phyloP scores from a whole-genome alignment of 139 green algal species.

The Chlorella sp. region DNA sequence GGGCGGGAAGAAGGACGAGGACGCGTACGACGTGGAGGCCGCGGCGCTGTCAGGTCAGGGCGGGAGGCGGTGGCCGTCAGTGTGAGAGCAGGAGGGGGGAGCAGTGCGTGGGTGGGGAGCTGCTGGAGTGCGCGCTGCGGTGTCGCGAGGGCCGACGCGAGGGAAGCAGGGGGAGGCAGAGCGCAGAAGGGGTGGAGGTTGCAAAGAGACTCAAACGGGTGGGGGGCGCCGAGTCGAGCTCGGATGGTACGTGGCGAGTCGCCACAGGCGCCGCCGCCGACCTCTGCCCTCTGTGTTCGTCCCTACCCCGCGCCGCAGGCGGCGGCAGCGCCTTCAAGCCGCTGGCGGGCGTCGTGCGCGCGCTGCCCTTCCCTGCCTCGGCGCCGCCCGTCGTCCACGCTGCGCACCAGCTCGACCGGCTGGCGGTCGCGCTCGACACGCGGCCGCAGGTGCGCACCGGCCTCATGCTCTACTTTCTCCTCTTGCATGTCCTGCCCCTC shows the following conservation, averaged over 20 bases:
- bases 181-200: background rate
- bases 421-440: constrained; percentile 37
- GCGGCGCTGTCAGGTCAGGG: constrained; percentile 39
- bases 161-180: background rate
- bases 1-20: constrained; percentile 60
- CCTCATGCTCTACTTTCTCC: constrained; percentile 44
- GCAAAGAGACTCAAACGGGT: background rate
- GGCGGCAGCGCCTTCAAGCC: constrained; percentile 45
- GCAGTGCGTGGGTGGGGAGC: background rate
- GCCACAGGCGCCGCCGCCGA: background rate
- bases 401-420: constrained; percentile 41
- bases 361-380: constrained; percentile 12
- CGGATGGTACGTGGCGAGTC: background rate
- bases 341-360: constrained; percentile 44
- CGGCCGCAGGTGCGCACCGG: constrained; percentile 31
- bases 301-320: background rate
- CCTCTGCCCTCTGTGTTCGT: background rate
- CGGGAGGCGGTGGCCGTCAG: background rate
- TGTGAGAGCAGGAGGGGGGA: background rate
- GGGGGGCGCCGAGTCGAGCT: background rate
- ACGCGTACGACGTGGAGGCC: constrained; percentile 49
- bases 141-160: background rate
- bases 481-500: constrained; percentile 45
- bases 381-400: constrained; percentile 5
- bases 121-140: background rate